Percentiles rank a stretch among this genome's conserved stretches.
Conservation (phyloP, 495 filamentous ascomycete species). For the Bacidia rubella region DNA sequence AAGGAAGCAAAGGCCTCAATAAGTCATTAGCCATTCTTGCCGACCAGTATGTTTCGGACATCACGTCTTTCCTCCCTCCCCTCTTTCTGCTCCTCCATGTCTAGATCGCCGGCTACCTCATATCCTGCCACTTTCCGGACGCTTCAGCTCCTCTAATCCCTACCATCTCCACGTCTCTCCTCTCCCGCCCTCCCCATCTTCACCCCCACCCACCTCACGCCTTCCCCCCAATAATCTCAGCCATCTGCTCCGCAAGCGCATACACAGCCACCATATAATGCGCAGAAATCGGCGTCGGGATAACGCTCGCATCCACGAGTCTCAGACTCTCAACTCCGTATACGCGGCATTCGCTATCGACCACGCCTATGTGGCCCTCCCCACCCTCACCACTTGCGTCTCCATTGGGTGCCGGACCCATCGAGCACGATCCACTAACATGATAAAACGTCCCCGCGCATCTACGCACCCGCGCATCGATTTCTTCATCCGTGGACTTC, state of each 20-base stretch:
- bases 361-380: too few relatives aligned
- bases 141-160: too few relatives aligned
- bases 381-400: background rate
- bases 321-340: constrained; percentile 17
- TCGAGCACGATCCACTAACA: background rate
- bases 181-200: too few relatives aligned
- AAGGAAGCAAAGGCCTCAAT: too few relatives aligned
- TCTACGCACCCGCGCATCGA: background rate
- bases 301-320: constrained; percentile 20
- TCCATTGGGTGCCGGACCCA: constrained; percentile 5
- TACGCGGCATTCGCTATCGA: constrained; percentile 18
- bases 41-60: too few relatives aligned
- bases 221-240: constrained; percentile 11
- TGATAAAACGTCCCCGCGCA: constrained; percentile 1
- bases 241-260: constrained; percentile 21
- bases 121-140: too few relatives aligned
- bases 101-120: too few relatives aligned
- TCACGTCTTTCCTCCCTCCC: too few relatives aligned
- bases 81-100: too few relatives aligned
- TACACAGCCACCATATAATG: constrained; percentile 19
- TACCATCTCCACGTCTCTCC: too few relatives aligned
- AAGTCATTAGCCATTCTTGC: too few relatives aligned
- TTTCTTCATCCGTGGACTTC: background rate
- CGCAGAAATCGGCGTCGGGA: constrained; percentile 16
- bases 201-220: too few relatives aligned